A percentile compares a stretch with the other conserved stretches of the same genome.
Evolutionary conservation across 257 asterid genomes (phyloP).

Genomic region (Vinca minor): DNA sequence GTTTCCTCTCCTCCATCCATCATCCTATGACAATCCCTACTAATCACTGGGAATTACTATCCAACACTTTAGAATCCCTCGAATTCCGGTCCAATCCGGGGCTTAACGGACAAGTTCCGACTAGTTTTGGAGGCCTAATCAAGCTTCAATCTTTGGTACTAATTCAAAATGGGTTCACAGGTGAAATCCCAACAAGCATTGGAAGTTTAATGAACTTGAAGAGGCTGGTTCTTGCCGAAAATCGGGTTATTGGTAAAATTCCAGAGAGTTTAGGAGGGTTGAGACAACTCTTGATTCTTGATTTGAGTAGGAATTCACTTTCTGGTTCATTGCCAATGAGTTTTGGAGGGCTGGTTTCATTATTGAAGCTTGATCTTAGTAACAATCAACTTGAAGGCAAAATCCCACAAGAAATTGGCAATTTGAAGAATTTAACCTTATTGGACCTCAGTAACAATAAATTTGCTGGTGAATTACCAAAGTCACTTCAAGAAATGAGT

Average conservation of each 20-base stretch:
- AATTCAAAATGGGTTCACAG: constrained; percentile 52
- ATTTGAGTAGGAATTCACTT: constrained; percentile 57
- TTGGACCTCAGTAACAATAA: constrained; percentile 65
- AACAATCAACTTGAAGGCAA: constrained; percentile 43
- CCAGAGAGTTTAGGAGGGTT: constrained; percentile 55
- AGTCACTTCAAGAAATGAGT: constrained; percentile 48
- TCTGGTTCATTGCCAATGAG: constrained; percentile 49
- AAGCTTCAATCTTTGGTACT: constrained; percentile 71
- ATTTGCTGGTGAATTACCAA: constrained; percentile 51
- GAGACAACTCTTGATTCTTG: constrained; percentile 54
- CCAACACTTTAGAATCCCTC: constrained; percentile 46
- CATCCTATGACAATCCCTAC: constrained; percentile 45
- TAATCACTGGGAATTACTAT: constrained; percentile 47
- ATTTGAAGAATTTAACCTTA: constrained; percentile 51
- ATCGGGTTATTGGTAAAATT: constrained; percentile 37
- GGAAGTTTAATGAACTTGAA: constrained; percentile 47
- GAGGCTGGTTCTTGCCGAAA: constrained; percentile 54
- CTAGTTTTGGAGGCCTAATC: constrained; percentile 39
- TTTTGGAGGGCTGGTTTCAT: constrained; percentile 48
- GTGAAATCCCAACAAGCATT: constrained; percentile 46
- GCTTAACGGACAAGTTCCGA: constrained; percentile 57
- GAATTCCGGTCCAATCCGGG: constrained; percentile 74
- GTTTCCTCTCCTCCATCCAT: constrained; percentile 39
- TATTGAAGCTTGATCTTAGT: constrained; percentile 76
- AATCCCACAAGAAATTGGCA: constrained; percentile 42